Base-by-base conservation (phyloP, 1,284 basidiomycete genomes). In the Ceratobasidium sp. region DNA sequence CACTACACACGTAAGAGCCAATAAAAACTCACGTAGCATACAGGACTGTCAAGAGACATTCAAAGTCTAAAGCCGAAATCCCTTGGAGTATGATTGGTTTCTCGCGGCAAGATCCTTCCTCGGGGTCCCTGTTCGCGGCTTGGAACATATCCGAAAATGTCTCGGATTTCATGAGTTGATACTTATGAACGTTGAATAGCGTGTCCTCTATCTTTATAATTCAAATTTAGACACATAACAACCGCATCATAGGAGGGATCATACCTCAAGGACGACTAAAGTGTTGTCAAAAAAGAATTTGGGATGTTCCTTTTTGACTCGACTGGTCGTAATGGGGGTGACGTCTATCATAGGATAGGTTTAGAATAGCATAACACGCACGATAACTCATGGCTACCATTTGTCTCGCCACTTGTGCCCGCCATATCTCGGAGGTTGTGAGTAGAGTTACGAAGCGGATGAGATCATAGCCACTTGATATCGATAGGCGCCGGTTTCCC, bases 171-270 rank as follows among this genome's bases (percentile, higher is more conserved):
- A 52, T 21, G 21, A 67, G 64, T 18, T 48, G 64, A 32, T 67
- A 57, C 30, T 67, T 67, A 26, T 67, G 64, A 12, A 67, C 64
- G 16, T 46, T 61, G 43, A 61, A 61, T 9, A 45, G 14, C 3
- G 14, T 32, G 30, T 61, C n/a, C 18, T 61, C 41, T 26, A 61
- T 30, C 59, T 61, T 2, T 14, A 39, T 14, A 39, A 39, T 39
- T 39, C 36, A 26, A 43, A 21, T 14, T 45, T 4, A 21, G 36
- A 26, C 14, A 16, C 28, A n/a, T n/a, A n/a, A n/a, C n/a, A n/a
- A n/a, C n/a, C n/a, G 59, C n/a, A n/a, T n/a, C n/a, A n/a, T n/a
- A n/a, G n/a, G n/a, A n/a, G n/a, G n/a, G n/a, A n/a, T n/a, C n/a
- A n/a, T n/a, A 64, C 61, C 45, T 32, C 16, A 18, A 64, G 28